Percentiles rank a stretch among this genome's conserved stretches.
These are phyloP conservation scores for Arctostaphylos glauca DNA, from an alignment of 148 eudicot species.

Conservation along the genomic window DNA sequence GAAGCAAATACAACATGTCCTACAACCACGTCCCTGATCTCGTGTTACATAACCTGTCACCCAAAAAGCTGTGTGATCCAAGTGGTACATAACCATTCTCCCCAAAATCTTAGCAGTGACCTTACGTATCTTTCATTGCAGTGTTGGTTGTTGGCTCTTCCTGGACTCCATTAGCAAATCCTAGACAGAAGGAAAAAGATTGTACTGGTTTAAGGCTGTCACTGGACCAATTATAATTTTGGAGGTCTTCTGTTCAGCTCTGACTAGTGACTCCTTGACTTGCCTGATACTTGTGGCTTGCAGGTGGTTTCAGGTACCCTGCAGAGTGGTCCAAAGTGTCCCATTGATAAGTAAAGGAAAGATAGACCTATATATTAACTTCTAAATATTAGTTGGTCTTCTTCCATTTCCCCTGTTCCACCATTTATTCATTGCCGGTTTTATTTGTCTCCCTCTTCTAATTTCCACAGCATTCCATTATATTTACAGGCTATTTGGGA, in stretches of 20 bases:
- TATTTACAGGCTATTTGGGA: background rate
- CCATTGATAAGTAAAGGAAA: no score
- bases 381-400: background rate
- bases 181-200: background rate
- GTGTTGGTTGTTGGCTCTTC: background rate
- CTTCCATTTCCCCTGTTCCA: background rate
- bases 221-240: background rate
- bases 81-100: background rate
- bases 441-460: background rate
- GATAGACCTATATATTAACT: background rate
- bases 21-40: background rate
- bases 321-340: background rate
- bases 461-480: background rate
- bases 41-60: background rate
- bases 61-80: constrained; percentile 4
- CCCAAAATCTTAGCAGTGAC: background rate
- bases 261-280: background rate
- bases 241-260: background rate
- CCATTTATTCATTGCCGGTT: background rate
- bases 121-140: background rate
- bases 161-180: background rate
- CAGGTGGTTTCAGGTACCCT: background rate
- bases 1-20: background rate
- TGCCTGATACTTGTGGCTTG: background rate
- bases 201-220: background rate